Evolutionary conservation across 306 rosid genomes (phyloP).

Genomic region (Gastrolobium villosum): DNA sequence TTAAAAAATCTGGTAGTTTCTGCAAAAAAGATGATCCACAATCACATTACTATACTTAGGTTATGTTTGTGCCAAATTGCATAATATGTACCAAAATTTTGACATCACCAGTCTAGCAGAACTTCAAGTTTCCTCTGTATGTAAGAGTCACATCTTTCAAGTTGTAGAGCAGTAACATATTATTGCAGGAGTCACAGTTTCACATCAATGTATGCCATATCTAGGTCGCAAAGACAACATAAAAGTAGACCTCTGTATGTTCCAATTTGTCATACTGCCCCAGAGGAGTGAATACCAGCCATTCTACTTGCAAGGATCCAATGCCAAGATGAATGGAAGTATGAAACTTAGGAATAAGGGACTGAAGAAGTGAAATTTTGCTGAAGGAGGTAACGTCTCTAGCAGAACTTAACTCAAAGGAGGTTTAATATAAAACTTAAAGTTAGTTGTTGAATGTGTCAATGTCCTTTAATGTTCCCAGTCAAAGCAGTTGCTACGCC

Average conservation of each 20-base stretch:
- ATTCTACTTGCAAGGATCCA: slow-evolving; percentile 21
- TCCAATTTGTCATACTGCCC: slow-evolving; percentile 1
- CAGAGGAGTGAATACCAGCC: slow-evolving; percentile 1
- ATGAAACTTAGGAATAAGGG: slow-evolving; percentile 2
- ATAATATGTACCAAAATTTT: slow-evolving; percentile 13
- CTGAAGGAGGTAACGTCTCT: neutral
- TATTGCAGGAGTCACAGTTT: neutral
- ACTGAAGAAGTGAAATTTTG: slow-evolving; percentile 12
- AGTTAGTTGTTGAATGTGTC: slow-evolving; percentile 31
- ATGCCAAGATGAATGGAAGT: neutral
- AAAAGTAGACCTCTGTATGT: slow-evolving; percentile 8
- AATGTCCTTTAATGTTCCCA: slow-evolving; percentile 1
- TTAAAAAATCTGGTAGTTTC: neutral
- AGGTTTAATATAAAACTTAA: slow-evolving; percentile 12
- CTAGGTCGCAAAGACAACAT: slow-evolving; percentile 16
- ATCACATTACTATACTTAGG: neutral
- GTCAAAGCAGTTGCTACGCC: slow-evolving; percentile 12
- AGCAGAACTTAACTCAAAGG: slow-evolving; percentile 8
- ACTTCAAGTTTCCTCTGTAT: neutral
- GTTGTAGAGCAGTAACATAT: neutral
- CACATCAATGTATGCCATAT: slow-evolving; percentile 28
- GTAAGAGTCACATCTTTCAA: slow-evolving; percentile 30
- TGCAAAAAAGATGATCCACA: slow-evolving; percentile 4
- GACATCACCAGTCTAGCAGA: neutral
- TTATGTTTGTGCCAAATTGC: neutral